phyloP scores from a whole-genome alignment of 108 stramenopile species.

The Pseudonitzschia pungens region DNA sequence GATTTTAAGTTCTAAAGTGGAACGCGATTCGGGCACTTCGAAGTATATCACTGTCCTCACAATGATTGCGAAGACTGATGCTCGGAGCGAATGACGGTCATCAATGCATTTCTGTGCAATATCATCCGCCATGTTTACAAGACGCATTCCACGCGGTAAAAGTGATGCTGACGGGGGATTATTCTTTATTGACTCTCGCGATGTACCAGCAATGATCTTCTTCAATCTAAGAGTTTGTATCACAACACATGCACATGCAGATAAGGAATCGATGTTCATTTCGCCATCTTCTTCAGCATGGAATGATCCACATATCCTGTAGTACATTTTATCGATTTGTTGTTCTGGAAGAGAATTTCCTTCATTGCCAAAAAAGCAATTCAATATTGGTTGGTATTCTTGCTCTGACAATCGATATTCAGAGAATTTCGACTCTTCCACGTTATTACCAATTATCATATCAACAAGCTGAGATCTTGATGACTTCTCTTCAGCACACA shows the following conservation, averaged over 20 bases:
- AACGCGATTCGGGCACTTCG: constrained; percentile 7
- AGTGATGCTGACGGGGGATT: background rate
- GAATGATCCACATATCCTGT: background rate
- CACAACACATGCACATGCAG: background rate
- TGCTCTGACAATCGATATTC: background rate
- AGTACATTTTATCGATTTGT: background rate
- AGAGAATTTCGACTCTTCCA: background rate
- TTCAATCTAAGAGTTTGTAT: constrained; percentile 2
- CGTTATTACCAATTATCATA: background rate
- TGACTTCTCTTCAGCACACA: background rate
- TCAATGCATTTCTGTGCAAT: background rate
- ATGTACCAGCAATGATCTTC: background rate
- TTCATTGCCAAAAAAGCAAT: background rate
- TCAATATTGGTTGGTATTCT: constrained; percentile 7
- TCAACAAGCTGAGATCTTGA: background rate
- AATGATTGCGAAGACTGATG: constrained; percentile 8
- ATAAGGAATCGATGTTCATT: background rate
- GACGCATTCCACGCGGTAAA: background rate
- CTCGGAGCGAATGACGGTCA: background rate
- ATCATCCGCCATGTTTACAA: constrained; percentile 8
- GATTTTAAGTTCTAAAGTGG: background rate
- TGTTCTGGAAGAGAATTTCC: background rate
- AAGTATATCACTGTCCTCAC: constrained; percentile 1
- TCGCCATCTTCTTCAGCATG: background rate
- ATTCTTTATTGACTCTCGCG: background rate